Evolutionary conservation across 805 yeast species (phyloP).

Genomic region (Lachancea nothofagi): DNA sequence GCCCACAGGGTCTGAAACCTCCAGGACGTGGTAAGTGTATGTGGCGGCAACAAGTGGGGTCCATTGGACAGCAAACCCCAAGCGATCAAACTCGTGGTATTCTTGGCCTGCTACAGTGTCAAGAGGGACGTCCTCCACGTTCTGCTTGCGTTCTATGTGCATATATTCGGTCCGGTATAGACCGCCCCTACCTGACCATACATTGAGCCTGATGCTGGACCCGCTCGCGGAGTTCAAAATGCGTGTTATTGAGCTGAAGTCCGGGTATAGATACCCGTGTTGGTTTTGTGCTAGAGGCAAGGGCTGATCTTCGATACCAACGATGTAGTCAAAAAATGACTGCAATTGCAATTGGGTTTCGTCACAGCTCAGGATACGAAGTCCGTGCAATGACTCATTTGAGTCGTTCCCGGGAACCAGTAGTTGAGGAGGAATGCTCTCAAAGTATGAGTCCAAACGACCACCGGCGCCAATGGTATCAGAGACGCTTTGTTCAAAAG

Average conservation of each 20-base stretch:
- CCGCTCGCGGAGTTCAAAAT: constrained; percentile 23
- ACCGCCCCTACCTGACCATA: constrained; percentile 90
- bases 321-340: constrained; percentile 81
- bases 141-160: constrained; percentile 29
- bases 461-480: constrained; percentile 33
- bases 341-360: constrained; percentile 57
- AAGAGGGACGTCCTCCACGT: constrained; percentile 27
- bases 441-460: constrained; percentile 34
- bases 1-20: constrained; percentile 57
- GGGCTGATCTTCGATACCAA: constrained; percentile 73
- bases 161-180: constrained; percentile 38
- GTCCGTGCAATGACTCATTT: constrained; percentile 40
- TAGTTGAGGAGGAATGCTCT: constrained; percentile 32
- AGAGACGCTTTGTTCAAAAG: constrained; percentile 42
- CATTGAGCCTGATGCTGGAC: constrained; percentile 46
- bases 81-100: constrained; percentile 37
- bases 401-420: constrained; percentile 26
- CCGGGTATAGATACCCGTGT: constrained; percentile 35
- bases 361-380: constrained; percentile 51
- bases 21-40: constrained; percentile 80
- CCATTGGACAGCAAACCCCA: constrained; percentile 72
- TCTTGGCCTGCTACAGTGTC: constrained; percentile 16
- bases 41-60: constrained; percentile 71
- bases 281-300: constrained; percentile 36
- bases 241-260: constrained; percentile 37